phyloP scores from a whole-genome alignment of 345 rosid genomes.

The Hypericum androsaemum region DNA sequence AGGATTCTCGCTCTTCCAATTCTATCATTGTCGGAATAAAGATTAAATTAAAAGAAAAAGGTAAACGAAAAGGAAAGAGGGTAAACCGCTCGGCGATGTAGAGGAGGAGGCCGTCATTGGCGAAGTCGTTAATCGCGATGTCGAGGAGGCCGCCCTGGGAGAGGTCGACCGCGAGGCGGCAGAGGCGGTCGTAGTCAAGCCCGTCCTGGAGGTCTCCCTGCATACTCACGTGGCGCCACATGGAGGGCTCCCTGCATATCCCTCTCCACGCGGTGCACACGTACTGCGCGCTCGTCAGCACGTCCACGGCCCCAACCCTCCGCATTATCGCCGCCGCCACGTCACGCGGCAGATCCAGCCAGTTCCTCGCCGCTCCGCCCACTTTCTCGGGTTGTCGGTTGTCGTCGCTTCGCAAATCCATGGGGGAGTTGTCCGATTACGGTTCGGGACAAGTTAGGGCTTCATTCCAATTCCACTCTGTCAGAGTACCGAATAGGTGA shows the following conservation, averaged over 20 bases:
- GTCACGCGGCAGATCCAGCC: constrained; percentile 48
- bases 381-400: too few species aligned
- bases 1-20: too few species aligned
- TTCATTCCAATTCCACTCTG: too few species aligned
- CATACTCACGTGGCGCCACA: constrained; percentile 44
- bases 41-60: background rate
- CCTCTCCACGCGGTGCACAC: constrained; percentile 53
- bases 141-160: constrained; percentile 30
- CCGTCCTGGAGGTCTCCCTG: background rate
- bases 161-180: too few species aligned
- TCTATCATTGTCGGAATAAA: too few species aligned
- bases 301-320: constrained; percentile 29
- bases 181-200: constrained; percentile 13
- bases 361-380: constrained; percentile 21
- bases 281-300: constrained; percentile 28
- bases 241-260: constrained; percentile 35
- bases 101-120: constrained; percentile 37
- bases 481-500: too few species aligned
- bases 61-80: background rate
- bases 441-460: background rate
- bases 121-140: constrained; percentile 31
- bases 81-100: too few species aligned
- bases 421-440: background rate
- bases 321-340: constrained; percentile 35
- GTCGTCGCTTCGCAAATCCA: too few species aligned